Base-by-base conservation (phyloP, 2,329 filamentous ascomycete species). In the Phyllosticta capitalensis region DNA sequence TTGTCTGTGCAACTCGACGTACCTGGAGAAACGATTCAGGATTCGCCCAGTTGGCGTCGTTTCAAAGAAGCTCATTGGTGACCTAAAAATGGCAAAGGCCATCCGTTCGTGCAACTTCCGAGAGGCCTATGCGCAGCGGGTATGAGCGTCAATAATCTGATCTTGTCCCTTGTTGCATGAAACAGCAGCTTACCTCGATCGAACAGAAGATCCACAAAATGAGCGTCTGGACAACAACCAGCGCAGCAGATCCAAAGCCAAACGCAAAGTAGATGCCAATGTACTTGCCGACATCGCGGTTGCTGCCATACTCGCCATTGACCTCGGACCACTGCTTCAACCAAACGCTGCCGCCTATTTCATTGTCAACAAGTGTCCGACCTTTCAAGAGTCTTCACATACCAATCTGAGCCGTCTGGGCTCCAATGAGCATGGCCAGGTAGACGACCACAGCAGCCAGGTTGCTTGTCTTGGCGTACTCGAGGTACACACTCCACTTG, bases 171-270 rank as follows among this genome's bases (percentile, higher is more conserved):
- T 45, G 38, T 30, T 20, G 14, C 54, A 12, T 17, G 30, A 60
- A 60, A 19, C 17, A 49, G 54, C 19, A 10, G 17, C 79, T 68
- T 78, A 90, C 88, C 83, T 99, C 94, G 63, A 99, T 99, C 4
- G 94, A 97, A 76, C 95, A 99, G 77, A 99, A 97, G 65, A 99
- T 97, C 94, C 94, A 99, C 26, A 99, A 80, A 64, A 99, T 91
- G 66, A 99, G 78, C 5, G 92, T 97, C 75, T 97, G 94, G 28
- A 95, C 70, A 50, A 97, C 90, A 2, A 95, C 92, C 64, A 99
- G 79, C 51, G 83, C 81, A 49, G 94, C 88, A 24, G 89, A 87
- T 30, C 92, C 92, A 56, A 99, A 83, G 54, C 94, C 95, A 74
- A 99, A 89, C 17, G 88, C 90, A 74, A 99, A 94, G 76, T 99